Base-by-base conservation (phyloP, 2,329 filamentous ascomycete genomes). In the Colletotrichum liriopes region DNA sequence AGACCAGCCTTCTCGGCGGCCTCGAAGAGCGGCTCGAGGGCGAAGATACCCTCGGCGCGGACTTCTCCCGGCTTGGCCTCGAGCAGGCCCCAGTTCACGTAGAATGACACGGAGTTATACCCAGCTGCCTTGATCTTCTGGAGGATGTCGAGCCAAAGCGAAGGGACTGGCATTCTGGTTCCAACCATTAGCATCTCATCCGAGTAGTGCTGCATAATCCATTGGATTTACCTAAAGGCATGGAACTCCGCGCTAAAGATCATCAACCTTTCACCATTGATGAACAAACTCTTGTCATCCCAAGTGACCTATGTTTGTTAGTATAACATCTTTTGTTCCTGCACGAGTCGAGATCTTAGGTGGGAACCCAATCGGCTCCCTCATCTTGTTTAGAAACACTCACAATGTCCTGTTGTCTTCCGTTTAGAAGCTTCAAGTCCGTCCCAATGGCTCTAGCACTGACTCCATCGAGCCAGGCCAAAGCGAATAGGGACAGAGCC, bases 91-190 rank as follows among this genome's bases (percentile, higher is more conserved):
- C 92, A 94, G 75, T 94, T 87, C 8, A 90, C 84, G 77, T 94
- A 94, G 78, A 94, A 93, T 0, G 91, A 93, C 5, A 94, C 90
- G 29, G 88, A 87, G 74, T 92, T 93, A 81, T 93, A 93, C 0
- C 93, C 92, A 0, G 93, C 81, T 1, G 92, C 89, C 80, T 93
- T 94, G 80, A 94, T 87, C 82, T 94, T 94, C 77, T 94, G 90
- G 72, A 94, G 91, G 9, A 94, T 81, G 77, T 94, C 93, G 32
- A 93, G 84, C 86, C 90, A 84, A 2, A 84, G 73, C 7, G 76
- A 77, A 0, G 82, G 81, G 0, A 80, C 80, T 1, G 82, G 81
- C 26, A 82, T 77, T 62, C 73, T 74, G n/a, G 9, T 18, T 6
- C 1, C 9, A 2, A 5, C 5, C 41, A 32, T 67, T 8, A 75